These are phyloP conservation scores for Suhomyces bokatorum DNA, from an alignment of 1,139 yeast species.

Conservation along the genomic window DNA sequence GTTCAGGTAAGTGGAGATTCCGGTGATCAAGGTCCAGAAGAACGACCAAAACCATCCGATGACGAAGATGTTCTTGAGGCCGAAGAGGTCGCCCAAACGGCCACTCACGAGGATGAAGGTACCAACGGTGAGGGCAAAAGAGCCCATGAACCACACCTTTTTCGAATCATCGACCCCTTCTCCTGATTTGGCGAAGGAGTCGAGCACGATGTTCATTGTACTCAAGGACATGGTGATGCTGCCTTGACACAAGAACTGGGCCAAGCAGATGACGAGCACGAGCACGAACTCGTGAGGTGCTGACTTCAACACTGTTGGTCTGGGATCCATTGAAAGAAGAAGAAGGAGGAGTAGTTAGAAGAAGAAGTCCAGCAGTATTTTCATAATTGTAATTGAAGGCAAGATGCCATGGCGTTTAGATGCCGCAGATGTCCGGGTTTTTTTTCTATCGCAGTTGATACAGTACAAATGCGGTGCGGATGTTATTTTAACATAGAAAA, in stretches of 20 bases:
- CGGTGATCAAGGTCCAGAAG: slow-evolving; percentile 50
- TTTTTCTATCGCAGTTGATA: slow-evolving; percentile 1
- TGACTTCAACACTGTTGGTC: slow-evolving; percentile 18
- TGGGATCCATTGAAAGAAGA: slow-evolving; percentile 16
- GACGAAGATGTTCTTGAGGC: slow-evolving; percentile 43
- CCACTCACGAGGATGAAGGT: slow-evolving; percentile 55
- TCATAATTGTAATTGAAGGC: not conserved
- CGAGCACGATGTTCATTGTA: slow-evolving; percentile 39
- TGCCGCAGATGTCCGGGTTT: slow-evolving; percentile 5
- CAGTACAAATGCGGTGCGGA: not conserved
- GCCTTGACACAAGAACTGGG: slow-evolving; percentile 41
- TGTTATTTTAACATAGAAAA: not conserved
- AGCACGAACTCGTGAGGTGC: slow-evolving; percentile 19
- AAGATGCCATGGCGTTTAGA: not conserved
- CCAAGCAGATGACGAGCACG: slow-evolving; percentile 20
- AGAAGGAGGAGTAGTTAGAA: not conserved
- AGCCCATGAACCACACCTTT: slow-evolving; percentile 57
- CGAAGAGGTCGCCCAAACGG: slow-evolving; percentile 55
- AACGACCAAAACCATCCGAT: slow-evolving; percentile 48
- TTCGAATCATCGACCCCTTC: slow-evolving; percentile 21
- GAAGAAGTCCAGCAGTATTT: not conserved
- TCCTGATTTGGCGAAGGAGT: slow-evolving; percentile 25
- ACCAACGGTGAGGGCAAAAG: slow-evolving; percentile 57
- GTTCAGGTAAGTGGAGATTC: slow-evolving; percentile 44
- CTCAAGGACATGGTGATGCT: slow-evolving; percentile 42